Evolutionary conservation across 2,329 filamentous ascomycete genomes (phyloP).

Genomic region (Chalaropsis ovoidea): DNA sequence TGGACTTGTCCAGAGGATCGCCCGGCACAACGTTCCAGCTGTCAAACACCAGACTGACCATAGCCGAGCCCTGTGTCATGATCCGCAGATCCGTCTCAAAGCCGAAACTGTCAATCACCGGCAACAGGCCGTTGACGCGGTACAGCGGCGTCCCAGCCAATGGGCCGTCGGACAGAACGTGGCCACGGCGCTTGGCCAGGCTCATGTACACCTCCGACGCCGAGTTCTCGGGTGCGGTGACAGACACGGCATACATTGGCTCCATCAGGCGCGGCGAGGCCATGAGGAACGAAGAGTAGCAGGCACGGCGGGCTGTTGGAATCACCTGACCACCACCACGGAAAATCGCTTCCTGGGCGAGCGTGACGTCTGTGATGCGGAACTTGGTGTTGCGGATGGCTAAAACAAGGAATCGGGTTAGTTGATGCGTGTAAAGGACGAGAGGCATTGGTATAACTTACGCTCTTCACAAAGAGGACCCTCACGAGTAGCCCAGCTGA

Average conservation of each 20-base stretch:
- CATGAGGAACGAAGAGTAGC: constrained; percentile 96
- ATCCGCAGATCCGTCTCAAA: constrained; percentile 97
- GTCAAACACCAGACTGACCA: constrained; percentile 86
- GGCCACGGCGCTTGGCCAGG: constrained; percentile 74
- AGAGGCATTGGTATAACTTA: constrained; percentile 40
- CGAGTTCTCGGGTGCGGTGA: constrained; percentile 83
- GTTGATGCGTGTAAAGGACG: background rate
- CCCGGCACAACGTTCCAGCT: constrained; percentile 93
- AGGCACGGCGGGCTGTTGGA: constrained; percentile 80
- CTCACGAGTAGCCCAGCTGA: constrained; percentile 92
- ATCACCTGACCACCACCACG: constrained; percentile 95
- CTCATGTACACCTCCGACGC: constrained; percentile 87
- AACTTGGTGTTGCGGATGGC: constrained; percentile 97
- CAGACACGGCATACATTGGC: constrained; percentile 82
- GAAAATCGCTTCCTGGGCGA: constrained; percentile 86
- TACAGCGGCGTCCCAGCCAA: constrained; percentile 92
- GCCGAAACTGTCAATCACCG: constrained; percentile 93
- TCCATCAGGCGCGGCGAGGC: constrained; percentile 94
- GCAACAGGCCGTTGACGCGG: constrained; percentile 78
- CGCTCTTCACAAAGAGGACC: constrained; percentile 96
- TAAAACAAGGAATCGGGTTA: constrained; percentile 33
- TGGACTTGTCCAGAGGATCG: constrained; percentile 81
- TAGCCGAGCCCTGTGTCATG: constrained; percentile 86
- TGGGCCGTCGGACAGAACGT: constrained; percentile 87
- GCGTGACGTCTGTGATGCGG: constrained; percentile 79